Conservation (phyloP, 2,329 filamentous ascomycete genomes). For the Clonostachys sp. region DNA sequence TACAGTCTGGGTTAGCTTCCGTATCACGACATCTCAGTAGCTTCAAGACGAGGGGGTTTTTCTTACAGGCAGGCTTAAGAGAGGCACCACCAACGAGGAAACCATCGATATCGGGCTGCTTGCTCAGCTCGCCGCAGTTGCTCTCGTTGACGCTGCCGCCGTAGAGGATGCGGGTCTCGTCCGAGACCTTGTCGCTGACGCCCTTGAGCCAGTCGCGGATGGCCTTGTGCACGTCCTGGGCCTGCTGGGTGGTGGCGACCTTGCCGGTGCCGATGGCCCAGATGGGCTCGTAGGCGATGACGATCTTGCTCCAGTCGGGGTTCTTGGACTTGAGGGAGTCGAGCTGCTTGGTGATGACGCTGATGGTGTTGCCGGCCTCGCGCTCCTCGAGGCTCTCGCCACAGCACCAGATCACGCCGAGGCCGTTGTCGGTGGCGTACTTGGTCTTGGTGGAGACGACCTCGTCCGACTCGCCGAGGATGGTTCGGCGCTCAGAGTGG, state of each 20-base stretch:
- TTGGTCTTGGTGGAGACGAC: slow-evolving; percentile 93
- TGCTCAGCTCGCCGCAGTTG: slow-evolving; percentile 91
- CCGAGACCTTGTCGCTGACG: slow-evolving; percentile 69
- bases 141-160: slow-evolving; percentile 96
- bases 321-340: slow-evolving; percentile 73
- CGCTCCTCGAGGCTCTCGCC: slow-evolving; percentile 94
- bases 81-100: slow-evolving; percentile 96
- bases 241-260: slow-evolving; percentile 83
- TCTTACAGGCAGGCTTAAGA: slow-evolving; percentile 91
- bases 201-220: slow-evolving; percentile 87
- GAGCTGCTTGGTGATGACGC: slow-evolving; percentile 81
- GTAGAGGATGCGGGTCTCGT: slow-evolving; percentile 91
- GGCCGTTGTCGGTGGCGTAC: slow-evolving; percentile 78
- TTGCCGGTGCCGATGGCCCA: slow-evolving; percentile 95
- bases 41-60: neutral
- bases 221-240: slow-evolving; percentile 88
- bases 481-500: slow-evolving; percentile 90
- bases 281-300: slow-evolving; percentile 98
- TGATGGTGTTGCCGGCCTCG: slow-evolving; percentile 79
- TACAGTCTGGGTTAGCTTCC: slow-evolving; percentile 13
- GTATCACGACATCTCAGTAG: slow-evolving; percentile 2
- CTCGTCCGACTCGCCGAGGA: slow-evolving; percentile 81
- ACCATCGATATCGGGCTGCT: slow-evolving; percentile 93
- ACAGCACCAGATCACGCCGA: slow-evolving; percentile 94
- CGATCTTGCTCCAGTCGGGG: slow-evolving; percentile 87